Evolutionary conservation across 73 alveolate genomes (phyloP).

Genomic region (Symbiodinium pilosum): DNA sequence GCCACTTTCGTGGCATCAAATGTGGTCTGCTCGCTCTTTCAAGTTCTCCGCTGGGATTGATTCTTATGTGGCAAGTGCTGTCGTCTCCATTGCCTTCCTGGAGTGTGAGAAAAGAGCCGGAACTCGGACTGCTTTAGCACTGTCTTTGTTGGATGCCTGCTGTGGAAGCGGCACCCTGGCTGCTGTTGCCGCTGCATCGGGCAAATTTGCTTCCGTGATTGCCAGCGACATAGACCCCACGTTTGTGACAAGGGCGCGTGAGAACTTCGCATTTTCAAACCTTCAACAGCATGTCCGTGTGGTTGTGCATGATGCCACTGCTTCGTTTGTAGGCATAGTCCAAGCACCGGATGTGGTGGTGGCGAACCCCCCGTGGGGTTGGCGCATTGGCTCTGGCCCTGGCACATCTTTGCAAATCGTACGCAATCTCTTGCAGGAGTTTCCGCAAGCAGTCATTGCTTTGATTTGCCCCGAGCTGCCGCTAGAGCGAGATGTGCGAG

Average conservation of each 20-base stretch:
- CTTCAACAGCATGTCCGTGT: background rate
- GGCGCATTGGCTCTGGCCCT: constrained; percentile 44
- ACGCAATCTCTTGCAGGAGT: background rate
- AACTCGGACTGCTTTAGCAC: background rate
- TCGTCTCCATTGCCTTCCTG: constrained; percentile 17
- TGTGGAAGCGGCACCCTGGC: constrained; percentile 80
- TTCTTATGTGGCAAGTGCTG: constrained; percentile 57
- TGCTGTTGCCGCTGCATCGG: constrained; percentile 40
- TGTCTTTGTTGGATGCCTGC: constrained; percentile 38
- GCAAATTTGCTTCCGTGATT: background rate
- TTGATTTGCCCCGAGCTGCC: constrained; percentile 67
- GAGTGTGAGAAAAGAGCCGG: background rate
- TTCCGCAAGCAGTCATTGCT: constrained; percentile 29
- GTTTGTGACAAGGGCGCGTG: constrained; percentile 12
- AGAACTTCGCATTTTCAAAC: background rate
- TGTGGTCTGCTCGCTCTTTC: constrained; percentile 10
- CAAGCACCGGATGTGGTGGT: background rate
- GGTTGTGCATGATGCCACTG: constrained; percentile 9
- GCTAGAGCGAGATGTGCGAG: background rate
- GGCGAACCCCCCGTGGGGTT: constrained; percentile 89
- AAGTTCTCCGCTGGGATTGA: constrained; percentile 64
- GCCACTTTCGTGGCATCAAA: background rate
- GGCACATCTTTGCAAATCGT: background rate
- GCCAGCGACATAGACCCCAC: constrained; percentile 44
- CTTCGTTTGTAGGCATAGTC: background rate